Conservation (phyloP, 768 basidiomycete genomes). For the Tephrocybe rancida region DNA sequence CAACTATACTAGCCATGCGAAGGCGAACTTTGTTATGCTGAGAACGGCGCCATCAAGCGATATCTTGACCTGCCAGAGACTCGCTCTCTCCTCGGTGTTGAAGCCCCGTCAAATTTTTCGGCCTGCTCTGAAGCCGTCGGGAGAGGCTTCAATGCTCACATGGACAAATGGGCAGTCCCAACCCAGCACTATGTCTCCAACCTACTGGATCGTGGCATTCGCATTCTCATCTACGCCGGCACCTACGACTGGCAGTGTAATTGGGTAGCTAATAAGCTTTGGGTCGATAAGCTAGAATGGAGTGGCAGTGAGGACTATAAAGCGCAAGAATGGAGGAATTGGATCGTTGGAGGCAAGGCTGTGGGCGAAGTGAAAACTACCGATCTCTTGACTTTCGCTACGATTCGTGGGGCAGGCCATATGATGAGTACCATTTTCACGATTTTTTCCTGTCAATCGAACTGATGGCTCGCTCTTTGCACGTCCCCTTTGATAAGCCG, state of each 20-base stretch:
- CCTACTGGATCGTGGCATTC: constrained; percentile 76
- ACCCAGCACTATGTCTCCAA: constrained; percentile 64
- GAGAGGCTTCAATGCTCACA: constrained; percentile 49
- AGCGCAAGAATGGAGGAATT: constrained; percentile 52
- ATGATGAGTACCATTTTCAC: constrained; percentile 45
- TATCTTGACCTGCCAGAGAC: constrained; percentile 21
- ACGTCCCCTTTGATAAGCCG: constrained; percentile 74
- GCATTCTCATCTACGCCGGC: constrained; percentile 74
- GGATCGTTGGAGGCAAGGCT: constrained; percentile 50
- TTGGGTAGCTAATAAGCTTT: constrained; percentile 75
- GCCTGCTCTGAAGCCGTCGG: constrained; percentile 57
- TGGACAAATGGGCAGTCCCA: constrained; percentile 53
- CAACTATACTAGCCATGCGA: constrained; percentile 20
- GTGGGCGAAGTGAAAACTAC: constrained; percentile 50
- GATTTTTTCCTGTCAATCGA: constrained; percentile 17
- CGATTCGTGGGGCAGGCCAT: constrained; percentile 51
- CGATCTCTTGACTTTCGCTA: constrained; percentile 36
- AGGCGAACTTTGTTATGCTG: constrained; percentile 24
- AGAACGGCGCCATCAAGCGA: constrained; percentile 18
- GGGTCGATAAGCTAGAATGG: constrained; percentile 79
- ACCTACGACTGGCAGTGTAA: constrained; percentile 83
- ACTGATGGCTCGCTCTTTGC: constrained; percentile 13
- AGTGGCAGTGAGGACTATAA: constrained; percentile 57
- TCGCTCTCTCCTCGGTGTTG: constrained; percentile 22
- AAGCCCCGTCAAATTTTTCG: constrained; percentile 49